phyloP scores from a whole-genome alignment of 805 yeast species.

The Candida golubevii region DNA sequence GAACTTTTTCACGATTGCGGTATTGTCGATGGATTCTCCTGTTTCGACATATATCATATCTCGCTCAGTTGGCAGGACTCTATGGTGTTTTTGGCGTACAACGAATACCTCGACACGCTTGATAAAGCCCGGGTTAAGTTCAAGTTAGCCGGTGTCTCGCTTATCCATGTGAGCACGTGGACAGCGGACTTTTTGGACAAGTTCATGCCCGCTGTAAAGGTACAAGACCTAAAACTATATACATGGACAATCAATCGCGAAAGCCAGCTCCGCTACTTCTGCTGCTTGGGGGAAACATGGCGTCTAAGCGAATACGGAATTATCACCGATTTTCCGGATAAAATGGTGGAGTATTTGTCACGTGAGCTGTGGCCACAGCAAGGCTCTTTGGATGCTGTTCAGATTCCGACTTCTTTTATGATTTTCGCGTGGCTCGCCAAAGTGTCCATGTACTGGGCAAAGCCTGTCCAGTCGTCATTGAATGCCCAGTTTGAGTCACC shows the following conservation, averaged over 20 bases:
- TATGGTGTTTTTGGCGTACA: slow-evolving; percentile 30
- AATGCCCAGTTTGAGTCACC: slow-evolving; percentile 6
- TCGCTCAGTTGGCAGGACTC: slow-evolving; percentile 33
- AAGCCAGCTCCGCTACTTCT: slow-evolving; percentile 34
- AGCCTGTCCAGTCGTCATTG: slow-evolving; percentile 1
- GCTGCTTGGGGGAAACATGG: slow-evolving; percentile 22
- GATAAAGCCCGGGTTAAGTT: slow-evolving; percentile 17
- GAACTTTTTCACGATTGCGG: slow-evolving; percentile 12
- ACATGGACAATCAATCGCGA: slow-evolving; percentile 39
- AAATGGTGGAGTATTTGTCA: slow-evolving; percentile 20
- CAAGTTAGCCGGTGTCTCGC: slow-evolving; percentile 33
- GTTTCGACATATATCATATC: slow-evolving; percentile 36
- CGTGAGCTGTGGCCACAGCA: neutral
- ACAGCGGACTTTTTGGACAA: slow-evolving; percentile 28
- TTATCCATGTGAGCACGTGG: slow-evolving; percentile 38
- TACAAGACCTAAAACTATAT: slow-evolving; percentile 29
- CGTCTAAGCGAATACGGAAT: slow-evolving; percentile 31
- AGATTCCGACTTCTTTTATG: slow-evolving; percentile 1
- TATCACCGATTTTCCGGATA: slow-evolving; percentile 34
- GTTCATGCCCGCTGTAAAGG: slow-evolving; percentile 34
- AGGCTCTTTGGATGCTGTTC: neutral
- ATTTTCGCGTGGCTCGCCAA: slow-evolving; percentile 6
- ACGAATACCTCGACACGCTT: slow-evolving; percentile 27
- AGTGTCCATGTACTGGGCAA: slow-evolving; percentile 1
- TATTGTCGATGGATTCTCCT: slow-evolving; percentile 15